These are phyloP conservation scores for Austroboletus eburneus DNA, from an alignment of 768 basidiomycete genomes.

Conservation along the genomic window DNA sequence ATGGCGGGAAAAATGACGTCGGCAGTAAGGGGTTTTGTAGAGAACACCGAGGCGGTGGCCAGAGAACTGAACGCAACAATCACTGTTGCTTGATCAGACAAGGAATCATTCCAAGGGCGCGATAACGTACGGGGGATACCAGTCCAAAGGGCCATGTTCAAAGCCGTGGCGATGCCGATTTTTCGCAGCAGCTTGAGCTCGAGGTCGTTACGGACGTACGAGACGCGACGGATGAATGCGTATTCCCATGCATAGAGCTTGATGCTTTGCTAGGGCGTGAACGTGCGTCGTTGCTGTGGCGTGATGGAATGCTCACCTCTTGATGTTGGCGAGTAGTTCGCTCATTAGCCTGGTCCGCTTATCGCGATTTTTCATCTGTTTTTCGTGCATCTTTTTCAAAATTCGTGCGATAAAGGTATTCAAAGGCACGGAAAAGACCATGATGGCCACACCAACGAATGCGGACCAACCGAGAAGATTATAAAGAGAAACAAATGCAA, in stretches of 20 bases:
- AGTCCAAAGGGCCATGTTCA: slow-evolving; percentile 61
- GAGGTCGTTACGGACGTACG: slow-evolving; percentile 75
- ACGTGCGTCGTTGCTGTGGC: background rate
- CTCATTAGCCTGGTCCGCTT: slow-evolving; percentile 83
- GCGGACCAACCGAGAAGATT: slow-evolving; percentile 88
- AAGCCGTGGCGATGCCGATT: slow-evolving; percentile 72
- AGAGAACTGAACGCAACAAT: slow-evolving; percentile 83
- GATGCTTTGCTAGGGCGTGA: slow-evolving; percentile 50
- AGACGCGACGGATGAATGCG: slow-evolving; percentile 75
- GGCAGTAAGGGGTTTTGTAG: slow-evolving; percentile 69
- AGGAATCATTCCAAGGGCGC: background rate
- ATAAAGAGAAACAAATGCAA: slow-evolving; percentile 90
- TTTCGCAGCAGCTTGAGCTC: slow-evolving; percentile 79
- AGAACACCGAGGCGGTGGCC: slow-evolving; percentile 61
- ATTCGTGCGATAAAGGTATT: slow-evolving; percentile 69
- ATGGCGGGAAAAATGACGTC: slow-evolving; percentile 97
- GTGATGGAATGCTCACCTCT: slow-evolving; percentile 44
- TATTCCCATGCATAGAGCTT: slow-evolving; percentile 95
- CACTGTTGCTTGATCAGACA: slow-evolving; percentile 31
- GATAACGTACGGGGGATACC: slow-evolving; percentile 52
- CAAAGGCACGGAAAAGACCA: slow-evolving; percentile 77
- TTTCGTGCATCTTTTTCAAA: slow-evolving; percentile 72
- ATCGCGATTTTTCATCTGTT: slow-evolving; percentile 94
- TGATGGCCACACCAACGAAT: slow-evolving; percentile 84
- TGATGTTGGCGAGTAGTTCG: slow-evolving; percentile 90